Percentiles rank a stretch among this genome's conserved stretches.
phyloP scores from a whole-genome alignment of 108 stramenopile genomes.

The Craspedostauros australis region DNA sequence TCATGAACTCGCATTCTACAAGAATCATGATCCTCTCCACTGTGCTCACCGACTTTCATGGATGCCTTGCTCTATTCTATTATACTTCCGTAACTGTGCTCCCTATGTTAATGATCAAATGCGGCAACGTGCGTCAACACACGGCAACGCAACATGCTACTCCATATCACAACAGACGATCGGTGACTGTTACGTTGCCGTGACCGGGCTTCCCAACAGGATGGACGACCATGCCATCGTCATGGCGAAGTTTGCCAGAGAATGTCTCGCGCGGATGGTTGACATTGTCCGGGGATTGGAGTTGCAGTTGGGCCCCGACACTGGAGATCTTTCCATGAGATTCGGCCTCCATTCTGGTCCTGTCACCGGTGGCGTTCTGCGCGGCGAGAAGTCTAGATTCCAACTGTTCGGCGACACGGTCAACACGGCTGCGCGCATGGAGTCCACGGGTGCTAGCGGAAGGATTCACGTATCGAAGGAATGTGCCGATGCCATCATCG shows the following conservation, averaged over 20 bases:
- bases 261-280: constrained; percentile 1
- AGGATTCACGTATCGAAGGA: constrained; percentile 49
- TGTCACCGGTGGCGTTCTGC: constrained; percentile 49
- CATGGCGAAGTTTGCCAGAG: constrained; percentile 12
- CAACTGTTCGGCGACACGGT: constrained; percentile 57
- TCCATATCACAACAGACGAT: too few relatives aligned
- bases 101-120: too few relatives aligned
- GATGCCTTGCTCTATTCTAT: too few relatives aligned
- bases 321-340: constrained; percentile 38
- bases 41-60: too few relatives aligned
- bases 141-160: too few relatives aligned
- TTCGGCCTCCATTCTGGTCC: constrained; percentile 54
- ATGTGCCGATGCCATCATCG: constrained; percentile 31
- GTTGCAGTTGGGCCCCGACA: constrained; percentile 32
- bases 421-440: constrained; percentile 52
- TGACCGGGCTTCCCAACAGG: too few relatives aligned
- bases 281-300: constrained; percentile 3
- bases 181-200: too few relatives aligned
- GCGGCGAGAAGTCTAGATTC: constrained; percentile 49
- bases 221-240: constrained; percentile 18
- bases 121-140: too few relatives aligned
- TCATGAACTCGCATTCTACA: too few relatives aligned
- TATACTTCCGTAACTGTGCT: too few relatives aligned
- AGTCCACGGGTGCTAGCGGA: constrained; percentile 34
- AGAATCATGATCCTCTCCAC: too few relatives aligned